phyloP scores from a whole-genome alignment of 345 rosid genomes.

The Hibiscus syriacus region DNA sequence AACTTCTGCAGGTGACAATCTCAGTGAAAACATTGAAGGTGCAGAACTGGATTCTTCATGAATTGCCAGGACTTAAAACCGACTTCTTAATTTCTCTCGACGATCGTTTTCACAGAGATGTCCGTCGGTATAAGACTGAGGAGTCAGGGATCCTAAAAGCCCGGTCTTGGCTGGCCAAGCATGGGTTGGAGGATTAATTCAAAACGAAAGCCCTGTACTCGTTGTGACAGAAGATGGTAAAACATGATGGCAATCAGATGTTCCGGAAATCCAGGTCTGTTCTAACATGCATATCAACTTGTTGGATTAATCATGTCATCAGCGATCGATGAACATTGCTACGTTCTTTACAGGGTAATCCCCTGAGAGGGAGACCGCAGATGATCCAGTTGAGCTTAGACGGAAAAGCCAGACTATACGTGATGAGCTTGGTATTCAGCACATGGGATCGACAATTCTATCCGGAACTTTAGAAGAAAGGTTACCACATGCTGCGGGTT shows the following conservation, averaged over 20 bases:
- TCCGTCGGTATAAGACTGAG: no score
- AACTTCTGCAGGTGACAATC: no score
- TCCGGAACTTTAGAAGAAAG: slow-evolving; percentile 64
- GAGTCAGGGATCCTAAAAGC: no score
- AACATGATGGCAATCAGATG: slow-evolving; percentile 64
- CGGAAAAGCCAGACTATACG: no score
- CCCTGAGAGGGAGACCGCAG: slow-evolving; percentile 87
- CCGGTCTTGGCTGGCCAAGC: no score
- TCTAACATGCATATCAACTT: background rate
- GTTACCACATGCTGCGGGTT: slow-evolving; percentile 80
- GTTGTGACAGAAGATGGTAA: slow-evolving; percentile 59
- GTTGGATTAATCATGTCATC: background rate
- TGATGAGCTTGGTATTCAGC: slow-evolving; percentile 75
- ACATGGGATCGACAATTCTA: slow-evolving; percentile 77
- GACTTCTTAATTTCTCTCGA: no score
- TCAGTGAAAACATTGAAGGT: slow-evolving; percentile 77
- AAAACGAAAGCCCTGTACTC: slow-evolving; percentile 55
- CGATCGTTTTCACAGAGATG: no score
- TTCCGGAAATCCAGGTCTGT: slow-evolving; percentile 67
- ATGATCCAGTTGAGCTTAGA: slow-evolving; percentile 89
- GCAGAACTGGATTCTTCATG: no score
- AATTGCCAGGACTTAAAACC: no score
- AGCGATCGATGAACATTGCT: background rate
- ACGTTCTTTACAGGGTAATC: slow-evolving; percentile 19
- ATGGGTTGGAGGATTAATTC: slow-evolving; percentile 81